Evolutionary conservation across 352 stramenopile species (phyloP).

Genomic region (Pythium scleroteichum): DNA sequence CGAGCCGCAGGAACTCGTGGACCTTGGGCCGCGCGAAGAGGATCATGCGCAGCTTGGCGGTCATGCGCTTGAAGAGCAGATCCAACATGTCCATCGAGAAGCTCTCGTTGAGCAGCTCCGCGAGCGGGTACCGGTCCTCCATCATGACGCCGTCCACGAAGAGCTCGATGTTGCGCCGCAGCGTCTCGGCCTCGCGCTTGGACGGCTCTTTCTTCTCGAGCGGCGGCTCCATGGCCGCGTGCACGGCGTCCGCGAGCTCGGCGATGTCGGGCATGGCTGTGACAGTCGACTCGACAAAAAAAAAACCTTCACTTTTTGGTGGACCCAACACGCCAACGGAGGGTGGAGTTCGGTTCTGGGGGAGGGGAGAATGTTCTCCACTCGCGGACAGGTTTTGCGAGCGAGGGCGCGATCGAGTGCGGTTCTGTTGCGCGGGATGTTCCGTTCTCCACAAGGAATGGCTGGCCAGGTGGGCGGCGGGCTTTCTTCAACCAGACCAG

Average conservation of each 20-base stretch:
- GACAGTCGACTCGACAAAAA: background rate
- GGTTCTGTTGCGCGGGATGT: too few relatives aligned
- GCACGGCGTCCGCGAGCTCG: constrained; percentile 13
- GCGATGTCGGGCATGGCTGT: constrained; percentile 5
- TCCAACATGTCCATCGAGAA: constrained; percentile 86
- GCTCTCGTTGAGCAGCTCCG: constrained; percentile 74
- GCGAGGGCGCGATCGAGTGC: too few relatives aligned
- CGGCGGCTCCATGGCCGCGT: constrained; percentile 23
- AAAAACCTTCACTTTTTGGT: constrained; percentile 1
- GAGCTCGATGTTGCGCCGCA: constrained; percentile 75
- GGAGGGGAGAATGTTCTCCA: background rate
- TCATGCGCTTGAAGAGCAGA: constrained; percentile 87
- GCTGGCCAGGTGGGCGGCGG: constrained; percentile 26
- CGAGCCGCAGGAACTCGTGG: constrained; percentile 69
- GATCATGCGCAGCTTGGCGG: constrained; percentile 66
- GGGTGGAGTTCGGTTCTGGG: background rate
- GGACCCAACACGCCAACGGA: too few relatives aligned
- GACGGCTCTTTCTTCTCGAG: constrained; percentile 34
- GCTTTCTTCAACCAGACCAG: constrained; percentile 34
- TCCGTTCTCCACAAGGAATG: constrained; percentile 17
- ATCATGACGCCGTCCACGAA: constrained; percentile 85
- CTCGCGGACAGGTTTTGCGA: too few relatives aligned
- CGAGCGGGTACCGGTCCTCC: constrained; percentile 55
- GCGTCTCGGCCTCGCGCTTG: constrained; percentile 52
- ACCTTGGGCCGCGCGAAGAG: constrained; percentile 72